Base-by-base conservation (phyloP, 2,329 filamentous ascomycete species). In the Teratosphaeria pseudoeucalypti region DNA sequence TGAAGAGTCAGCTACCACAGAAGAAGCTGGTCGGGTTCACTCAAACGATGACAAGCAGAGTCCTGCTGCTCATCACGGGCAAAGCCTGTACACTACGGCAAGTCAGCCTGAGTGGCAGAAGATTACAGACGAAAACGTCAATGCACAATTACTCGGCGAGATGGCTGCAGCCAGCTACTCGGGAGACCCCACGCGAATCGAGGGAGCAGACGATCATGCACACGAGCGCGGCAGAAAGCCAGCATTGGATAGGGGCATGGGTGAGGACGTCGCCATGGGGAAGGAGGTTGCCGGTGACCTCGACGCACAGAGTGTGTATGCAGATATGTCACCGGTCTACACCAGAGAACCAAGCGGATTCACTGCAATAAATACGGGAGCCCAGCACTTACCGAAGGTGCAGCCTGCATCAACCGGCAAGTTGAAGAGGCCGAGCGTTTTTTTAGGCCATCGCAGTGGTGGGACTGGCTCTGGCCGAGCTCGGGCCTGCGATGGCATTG, bases 361-460 rank as follows among this genome's bases (percentile, higher is more conserved):
- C 43, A 49, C 43, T 49, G 43, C 43, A 19, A 23, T 49, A n/a
- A 49, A 49, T 10, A 49, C 6, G 19, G 16, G n/a, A 49, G 19
- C 16, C 19, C 16, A 23, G 7, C 4, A 39, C 14, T 4, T n/a
- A 11, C 27, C 60, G n/a, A 52, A 53, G 9, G 49, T 16, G 16
- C 34, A 60, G 19, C 43, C 43, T 49, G n/a, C 16, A 23, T 49
- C 43, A n/a, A 49, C 43, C n/a, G 53, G 57, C 26, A 37, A 27
- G 7, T 27, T 47, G 6, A 58, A 60, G 55, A 52, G 47, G 29
- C 54, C 34, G 47, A 37, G 34, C 34, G 58, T 61, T 62, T 65
- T 64, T 65, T 64, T 64, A 65, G 62, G 54, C 54, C 54, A 32
- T 37, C 59, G 54, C n/a, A 47, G 34, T 61, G 60, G 59, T 59